Conservation (phyloP, 2,329 filamentous ascomycete genomes). For the Aspergillus sp. region DNA sequence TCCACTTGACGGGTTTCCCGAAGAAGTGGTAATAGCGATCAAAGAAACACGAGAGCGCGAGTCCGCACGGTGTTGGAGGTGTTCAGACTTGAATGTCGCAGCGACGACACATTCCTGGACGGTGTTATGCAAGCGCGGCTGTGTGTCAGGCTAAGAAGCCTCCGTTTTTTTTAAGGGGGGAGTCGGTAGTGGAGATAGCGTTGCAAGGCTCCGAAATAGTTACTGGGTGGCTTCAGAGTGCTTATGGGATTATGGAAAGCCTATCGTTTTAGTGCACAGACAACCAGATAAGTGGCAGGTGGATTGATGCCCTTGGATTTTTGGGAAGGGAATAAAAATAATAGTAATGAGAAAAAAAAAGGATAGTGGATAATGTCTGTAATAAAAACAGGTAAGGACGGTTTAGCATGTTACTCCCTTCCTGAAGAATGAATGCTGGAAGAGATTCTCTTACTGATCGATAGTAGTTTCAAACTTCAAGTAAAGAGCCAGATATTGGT, state of each 20-base stretch:
- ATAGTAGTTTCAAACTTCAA: neutral
- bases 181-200: slow-evolving; percentile 25
- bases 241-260: slow-evolving; percentile 17
- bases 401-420: neutral
- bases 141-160: slow-evolving; percentile 30
- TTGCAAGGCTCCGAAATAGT: slow-evolving; percentile 22
- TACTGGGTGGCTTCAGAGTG: slow-evolving; percentile 20
- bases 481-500: neutral
- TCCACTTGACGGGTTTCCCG: slow-evolving; percentile 4
- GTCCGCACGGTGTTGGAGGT: slow-evolving; percentile 23
- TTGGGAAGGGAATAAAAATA: neutral
- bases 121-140: slow-evolving; percentile 32
- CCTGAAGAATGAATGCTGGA: neutral
- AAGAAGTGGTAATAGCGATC: slow-evolving; percentile 10
- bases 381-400: neutral
- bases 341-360: neutral
- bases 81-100: slow-evolving; percentile 23
- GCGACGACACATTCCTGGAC: slow-evolving; percentile 28
- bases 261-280: slow-evolving; percentile 18
- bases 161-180: slow-evolving; percentile 26
- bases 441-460: neutral
- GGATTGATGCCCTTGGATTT: neutral
- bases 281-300: neutral
- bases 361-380: neutral
- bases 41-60: slow-evolving; percentile 15